A percentile compares a stretch with the other conserved stretches of the same genome.
These are phyloP conservation scores for Dendrothele bispora DNA, from an alignment of 768 basidiomycete species.

Conservation along the genomic window DNA sequence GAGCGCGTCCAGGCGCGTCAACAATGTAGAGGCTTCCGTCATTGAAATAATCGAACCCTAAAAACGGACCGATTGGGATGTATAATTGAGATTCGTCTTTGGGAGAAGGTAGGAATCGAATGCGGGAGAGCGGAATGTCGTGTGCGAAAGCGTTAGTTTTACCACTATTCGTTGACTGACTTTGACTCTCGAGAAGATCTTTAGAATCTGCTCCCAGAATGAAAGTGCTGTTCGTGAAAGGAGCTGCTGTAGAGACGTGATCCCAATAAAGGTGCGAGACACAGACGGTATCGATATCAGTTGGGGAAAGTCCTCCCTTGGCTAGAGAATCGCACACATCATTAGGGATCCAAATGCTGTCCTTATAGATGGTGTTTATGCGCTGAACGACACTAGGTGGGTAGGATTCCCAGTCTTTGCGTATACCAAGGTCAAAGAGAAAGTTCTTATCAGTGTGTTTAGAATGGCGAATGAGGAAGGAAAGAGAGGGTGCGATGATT, in stretches of 20 bases:
- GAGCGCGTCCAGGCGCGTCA: conserved; percentile 56
- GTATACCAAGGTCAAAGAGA: conserved; percentile 58
- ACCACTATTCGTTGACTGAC: too few species aligned
- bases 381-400: conserved; percentile 31
- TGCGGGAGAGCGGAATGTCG: conserved; percentile 38
- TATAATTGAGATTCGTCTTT: conserved; percentile 27
- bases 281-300: conserved; percentile 37
- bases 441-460: conserved; percentile 32
- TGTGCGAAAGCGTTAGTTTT: too few species aligned
- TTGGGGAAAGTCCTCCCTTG: conserved; percentile 47
- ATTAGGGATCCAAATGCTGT: conserved; percentile 28
- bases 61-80: conserved; percentile 38
- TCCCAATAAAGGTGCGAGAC: conserved; percentile 7
- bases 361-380: conserved; percentile 22
- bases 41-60: conserved; percentile 36
- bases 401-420: conserved; percentile 44
- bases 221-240: conserved; percentile 5
- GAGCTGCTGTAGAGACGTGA: not conserved
- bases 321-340: conserved; percentile 47
- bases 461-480: conserved; percentile 55
- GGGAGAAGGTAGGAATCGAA: conserved; percentile 38
- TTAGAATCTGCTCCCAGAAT: conserved; percentile 3
- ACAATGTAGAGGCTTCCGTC: conserved; percentile 62
- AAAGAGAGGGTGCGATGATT: conserved; percentile 41
- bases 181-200: conserved; percentile 18